Base-by-base conservation (phyloP, 345 rosid species). In the Acer yangbiense region DNA sequence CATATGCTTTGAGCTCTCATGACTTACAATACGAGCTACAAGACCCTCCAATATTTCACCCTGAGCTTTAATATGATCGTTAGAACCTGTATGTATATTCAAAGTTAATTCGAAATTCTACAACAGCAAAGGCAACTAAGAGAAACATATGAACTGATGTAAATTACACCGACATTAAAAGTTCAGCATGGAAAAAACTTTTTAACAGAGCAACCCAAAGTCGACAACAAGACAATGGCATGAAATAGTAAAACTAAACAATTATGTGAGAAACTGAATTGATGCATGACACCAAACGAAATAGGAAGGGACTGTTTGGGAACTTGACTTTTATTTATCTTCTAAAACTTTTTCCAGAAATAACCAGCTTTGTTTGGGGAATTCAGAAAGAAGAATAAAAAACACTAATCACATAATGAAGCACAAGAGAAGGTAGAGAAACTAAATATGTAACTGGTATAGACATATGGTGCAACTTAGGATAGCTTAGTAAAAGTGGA, bases 21-120 rank as follows among this genome's bases (percentile, higher is more conserved):
- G 90, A 83, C 92, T 87, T 46, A 94, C 97, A 58, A 94, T 83
- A 78, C 98, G 99, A 68, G 98, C 99, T 77, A 95, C 99, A n/a
- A 95, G 95, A 73, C 99, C 99, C 90, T 95, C 99, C 64, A 94
- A 80, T 76, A 95, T 95, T 87, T 95, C 98, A 79, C 99, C 99
- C 73, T 96, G 99, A 63, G 86, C 94, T 82, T 85, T 75, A 76
- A 82, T 82, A 85, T 96, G 99, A 83, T 94, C 95, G 76, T 87
- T 91, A 25, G 98, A 91, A 82, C 88, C 99, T 96, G 88, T 78
- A 75, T 52, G 72, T 44, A 72, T 21, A 54, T 39, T 71, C 72
- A 61, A 77, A 76, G 10, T 54, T 60, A 60, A 65, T 78, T 50
- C 6, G 18, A 77, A 60, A 65, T 43, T 50, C 44, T n/a, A 20